These are phyloP conservation scores for Penicillium longicatenatum DNA, from an alignment of 495 filamentous ascomycete genomes.

Conservation along the genomic window DNA sequence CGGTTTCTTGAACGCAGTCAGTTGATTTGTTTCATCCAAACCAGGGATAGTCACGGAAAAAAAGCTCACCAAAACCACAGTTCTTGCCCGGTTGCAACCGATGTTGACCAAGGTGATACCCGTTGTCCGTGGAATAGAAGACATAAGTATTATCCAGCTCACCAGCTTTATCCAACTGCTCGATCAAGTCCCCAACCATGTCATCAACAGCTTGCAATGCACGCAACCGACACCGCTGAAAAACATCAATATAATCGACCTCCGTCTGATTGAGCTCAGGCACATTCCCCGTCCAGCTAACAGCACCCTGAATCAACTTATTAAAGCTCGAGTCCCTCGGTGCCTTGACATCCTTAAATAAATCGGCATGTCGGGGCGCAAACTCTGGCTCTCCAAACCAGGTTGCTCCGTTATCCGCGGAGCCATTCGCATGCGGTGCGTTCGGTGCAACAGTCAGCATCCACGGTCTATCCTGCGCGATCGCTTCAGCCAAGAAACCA, in stretches of 20 bases:
- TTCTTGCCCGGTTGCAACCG: slow-evolving; percentile 68
- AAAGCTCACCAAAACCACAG: slow-evolving; percentile 62
- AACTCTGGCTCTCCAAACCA: slow-evolving; percentile 36
- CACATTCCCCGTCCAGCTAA: slow-evolving; percentile 58
- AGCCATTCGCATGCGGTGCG: slow-evolving; percentile 56
- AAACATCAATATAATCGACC: slow-evolving; percentile 65
- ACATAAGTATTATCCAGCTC: slow-evolving; percentile 67
- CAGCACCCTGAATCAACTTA: slow-evolving; percentile 47
- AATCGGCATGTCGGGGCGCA: slow-evolving; percentile 30
- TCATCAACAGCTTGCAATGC: slow-evolving; percentile 68
- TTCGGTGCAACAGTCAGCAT: slow-evolving; percentile 65
- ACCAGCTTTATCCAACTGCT: slow-evolving; percentile 48
- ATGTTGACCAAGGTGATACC: slow-evolving; percentile 70
- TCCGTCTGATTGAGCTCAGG: slow-evolving; percentile 49
- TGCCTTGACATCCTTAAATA: slow-evolving; percentile 31
- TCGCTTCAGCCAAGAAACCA: slow-evolving; percentile 59
- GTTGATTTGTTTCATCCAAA: background rate
- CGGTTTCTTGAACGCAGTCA: slow-evolving; percentile 50
- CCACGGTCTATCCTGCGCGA: slow-evolving; percentile 53
- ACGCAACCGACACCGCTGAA: slow-evolving; percentile 60
- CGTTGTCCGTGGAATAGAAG: slow-evolving; percentile 69
- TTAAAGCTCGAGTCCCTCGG: slow-evolving; percentile 38
- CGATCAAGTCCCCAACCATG: slow-evolving; percentile 58
- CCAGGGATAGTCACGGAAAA: background rate
- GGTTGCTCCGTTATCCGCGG: slow-evolving; percentile 12